A percentile compares a stretch with the other conserved stretches of the same genome.
Conservation (phyloP, 1,284 basidiomycete genomes). For the Trametes pubescens region DNA sequence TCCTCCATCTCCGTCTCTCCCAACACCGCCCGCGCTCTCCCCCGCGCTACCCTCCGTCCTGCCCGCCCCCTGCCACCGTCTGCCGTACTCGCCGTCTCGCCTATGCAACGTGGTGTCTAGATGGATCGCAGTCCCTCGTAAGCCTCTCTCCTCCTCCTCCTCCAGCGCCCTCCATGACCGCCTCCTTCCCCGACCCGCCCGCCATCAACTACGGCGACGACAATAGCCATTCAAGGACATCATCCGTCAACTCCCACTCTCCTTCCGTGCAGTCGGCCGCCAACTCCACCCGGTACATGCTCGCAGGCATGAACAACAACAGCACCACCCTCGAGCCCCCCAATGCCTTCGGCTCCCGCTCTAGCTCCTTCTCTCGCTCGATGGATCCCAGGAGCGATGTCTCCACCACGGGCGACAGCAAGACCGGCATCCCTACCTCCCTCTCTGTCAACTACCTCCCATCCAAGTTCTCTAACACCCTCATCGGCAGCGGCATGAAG, state of each 20-base stretch:
- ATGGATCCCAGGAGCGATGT: slow-evolving; percentile 40
- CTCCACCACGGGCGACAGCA: slow-evolving; percentile 34
- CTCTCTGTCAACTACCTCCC: slow-evolving; percentile 67
- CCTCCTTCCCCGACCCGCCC: slow-evolving; percentile 10
- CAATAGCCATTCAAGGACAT: slow-evolving; percentile 44
- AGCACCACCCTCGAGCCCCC: slow-evolving; percentile 42
- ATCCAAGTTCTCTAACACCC: slow-evolving; percentile 61
- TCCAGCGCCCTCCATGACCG: slow-evolving; percentile 16
- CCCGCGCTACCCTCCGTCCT: neutral
- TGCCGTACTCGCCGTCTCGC: slow-evolving; percentile 26
- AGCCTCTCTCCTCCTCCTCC: slow-evolving; percentile 21
- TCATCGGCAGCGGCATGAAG: slow-evolving; percentile 53
- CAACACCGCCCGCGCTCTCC: slow-evolving; percentile 14
- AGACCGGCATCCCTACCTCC: slow-evolving; percentile 39
- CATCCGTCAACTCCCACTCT: slow-evolving; percentile 47
- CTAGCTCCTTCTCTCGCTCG: slow-evolving; percentile 37
- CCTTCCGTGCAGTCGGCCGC: slow-evolving; percentile 48
- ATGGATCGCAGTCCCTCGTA: slow-evolving; percentile 41
- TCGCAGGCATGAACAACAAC: slow-evolving; percentile 44
- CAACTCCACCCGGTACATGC: slow-evolving; percentile 49
- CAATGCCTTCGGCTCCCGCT: slow-evolving; percentile 40
- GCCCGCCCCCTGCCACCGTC: slow-evolving; percentile 9
- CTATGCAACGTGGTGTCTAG: slow-evolving; percentile 35
- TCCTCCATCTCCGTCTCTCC: slow-evolving; percentile 9
- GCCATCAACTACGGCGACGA: slow-evolving; percentile 17